Percentiles rank a stretch among this genome's conserved stretches.
Evolutionary conservation across 192 early-diverging fungal genomes (phyloP).

Genomic region (Blastocladiella britannica): DNA sequence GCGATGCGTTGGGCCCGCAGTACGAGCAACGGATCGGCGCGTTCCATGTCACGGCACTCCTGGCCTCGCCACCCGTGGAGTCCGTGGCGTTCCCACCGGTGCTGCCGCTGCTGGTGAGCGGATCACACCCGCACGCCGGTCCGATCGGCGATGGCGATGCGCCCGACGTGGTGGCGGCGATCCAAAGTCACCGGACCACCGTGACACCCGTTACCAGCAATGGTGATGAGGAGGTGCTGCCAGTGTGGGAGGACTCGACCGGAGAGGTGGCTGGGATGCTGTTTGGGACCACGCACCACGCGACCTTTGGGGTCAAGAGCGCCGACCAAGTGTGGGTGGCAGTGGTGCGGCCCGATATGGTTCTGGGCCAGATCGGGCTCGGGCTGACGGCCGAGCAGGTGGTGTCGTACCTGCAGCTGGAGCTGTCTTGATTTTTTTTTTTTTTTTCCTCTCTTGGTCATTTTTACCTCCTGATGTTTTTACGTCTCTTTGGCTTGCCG

Average conservation of each 20-base stretch:
- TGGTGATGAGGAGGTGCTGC: too few species aligned
- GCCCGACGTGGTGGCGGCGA: not conserved
- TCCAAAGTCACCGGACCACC: not conserved
- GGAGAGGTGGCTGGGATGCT: not conserved
- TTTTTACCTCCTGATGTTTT: slow-evolving; percentile 39
- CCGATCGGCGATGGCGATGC: too few species aligned
- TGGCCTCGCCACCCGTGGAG: too few species aligned
- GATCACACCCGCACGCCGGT: too few species aligned
- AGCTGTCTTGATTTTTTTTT: slow-evolving; percentile 13
- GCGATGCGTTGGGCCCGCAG: too few species aligned
- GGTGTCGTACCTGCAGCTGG: too few species aligned
- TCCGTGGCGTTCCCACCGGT: not conserved
- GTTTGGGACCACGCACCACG: not conserved
- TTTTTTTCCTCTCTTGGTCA: slow-evolving; percentile 29
- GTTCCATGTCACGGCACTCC: too few species aligned
- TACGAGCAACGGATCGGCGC: too few species aligned
- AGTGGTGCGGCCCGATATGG: not conserved
- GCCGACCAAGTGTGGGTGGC: not conserved
- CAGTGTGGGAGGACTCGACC: not conserved
- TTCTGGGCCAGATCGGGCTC: not conserved
- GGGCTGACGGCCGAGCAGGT: not conserved
- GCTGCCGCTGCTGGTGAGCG: not conserved
- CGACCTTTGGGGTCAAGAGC: not conserved
- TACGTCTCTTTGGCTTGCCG: too few species aligned
- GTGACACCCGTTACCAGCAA: not conserved